Base-by-base conservation (phyloP, 2,329 filamentous ascomycete species). In the Cryphonectria carpinicola region DNA sequence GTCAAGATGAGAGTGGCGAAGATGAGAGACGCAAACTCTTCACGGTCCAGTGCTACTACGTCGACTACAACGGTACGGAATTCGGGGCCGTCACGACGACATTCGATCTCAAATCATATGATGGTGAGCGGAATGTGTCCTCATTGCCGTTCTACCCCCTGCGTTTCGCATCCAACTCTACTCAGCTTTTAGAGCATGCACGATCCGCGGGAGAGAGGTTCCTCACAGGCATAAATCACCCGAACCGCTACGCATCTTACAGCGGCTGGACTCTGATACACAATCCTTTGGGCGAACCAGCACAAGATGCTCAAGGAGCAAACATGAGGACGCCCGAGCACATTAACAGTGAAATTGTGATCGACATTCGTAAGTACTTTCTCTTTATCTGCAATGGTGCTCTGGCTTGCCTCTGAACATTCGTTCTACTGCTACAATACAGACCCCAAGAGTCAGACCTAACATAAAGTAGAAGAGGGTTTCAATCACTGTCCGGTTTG, bases 311-410 rank as follows among this genome's bases (percentile, higher is more conserved):
- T 25, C 37, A 32, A n/a, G 62, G 14, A 25, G 8, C 0, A 35
- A 13, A 28, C 11, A 32, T 32, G 22, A 56, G 6, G 13, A n/a
- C 19, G 32, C 65, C 65, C 6, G 35, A 67, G 37, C 54, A 67
- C 35, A 60, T 67, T 13, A 39, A 61, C 39, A 67, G 65, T n/a
- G 65, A 67, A 8, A 41, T 67, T 8, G 32, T 67, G 35, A 28
- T 67, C 49, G 65, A 67, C 60, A 43, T 67, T 37, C 19, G 46
- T 52, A 52, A 52, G 46, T 52, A 52, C 7, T n/a, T n/a, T 52
- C 19, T 52, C 10, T 25, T 22, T 10, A 5, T 11, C 46, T 10
- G 3, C 6, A 8, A 11, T 4, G 22, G 1, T 22, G 19, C 10
- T 10, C 46, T n/a, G 37, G 37, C 22, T 13, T 52, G 6, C 7